Evolutionary conservation across 129 eudicot species (phyloP).

Genomic region (Pulicaria dysenterica): DNA sequence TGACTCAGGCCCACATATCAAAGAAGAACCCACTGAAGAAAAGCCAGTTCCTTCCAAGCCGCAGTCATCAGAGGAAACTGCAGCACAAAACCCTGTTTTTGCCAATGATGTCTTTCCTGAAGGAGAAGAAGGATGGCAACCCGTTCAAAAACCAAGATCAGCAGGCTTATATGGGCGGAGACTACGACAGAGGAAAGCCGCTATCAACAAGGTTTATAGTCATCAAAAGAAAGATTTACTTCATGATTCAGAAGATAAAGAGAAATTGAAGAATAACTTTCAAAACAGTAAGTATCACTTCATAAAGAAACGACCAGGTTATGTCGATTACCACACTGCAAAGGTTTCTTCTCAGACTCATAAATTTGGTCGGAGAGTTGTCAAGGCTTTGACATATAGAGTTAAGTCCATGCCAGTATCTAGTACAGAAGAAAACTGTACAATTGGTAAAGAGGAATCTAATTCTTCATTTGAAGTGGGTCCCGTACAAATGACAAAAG

Average conservation of each 20-base stretch:
- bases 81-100: slow-evolving; percentile 33
- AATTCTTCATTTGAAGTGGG: slow-evolving; percentile 43
- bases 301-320: slow-evolving; percentile 65
- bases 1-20: slow-evolving; percentile 36
- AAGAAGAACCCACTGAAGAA: slow-evolving; percentile 45
- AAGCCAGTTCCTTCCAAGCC: slow-evolving; percentile 36
- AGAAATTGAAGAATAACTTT: slow-evolving; percentile 54
- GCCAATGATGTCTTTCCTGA: slow-evolving; percentile 53
- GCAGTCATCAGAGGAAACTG: slow-evolving; percentile 39
- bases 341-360: slow-evolving; percentile 57
- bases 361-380: slow-evolving; percentile 76
- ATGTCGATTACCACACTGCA: slow-evolving; percentile 69
- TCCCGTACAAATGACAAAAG: slow-evolving; percentile 46
- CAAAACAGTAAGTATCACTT: slow-evolving; percentile 63
- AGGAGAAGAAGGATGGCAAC: slow-evolving; percentile 98
- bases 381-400: slow-evolving; percentile 84
- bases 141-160: slow-evolving; percentile 88
- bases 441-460: slow-evolving; percentile 46
- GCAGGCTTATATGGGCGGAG: slow-evolving; percentile 71
- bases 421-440: slow-evolving; percentile 38
- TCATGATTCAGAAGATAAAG: slow-evolving; percentile 63
- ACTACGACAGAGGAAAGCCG: slow-evolving; percentile 62
- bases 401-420: slow-evolving; percentile 80
- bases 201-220: slow-evolving; percentile 53
- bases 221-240: slow-evolving; percentile 75